phyloP scores from a whole-genome alignment of 2,329 filamentous ascomycete species.

The Pseudogymnoascus sp. region DNA sequence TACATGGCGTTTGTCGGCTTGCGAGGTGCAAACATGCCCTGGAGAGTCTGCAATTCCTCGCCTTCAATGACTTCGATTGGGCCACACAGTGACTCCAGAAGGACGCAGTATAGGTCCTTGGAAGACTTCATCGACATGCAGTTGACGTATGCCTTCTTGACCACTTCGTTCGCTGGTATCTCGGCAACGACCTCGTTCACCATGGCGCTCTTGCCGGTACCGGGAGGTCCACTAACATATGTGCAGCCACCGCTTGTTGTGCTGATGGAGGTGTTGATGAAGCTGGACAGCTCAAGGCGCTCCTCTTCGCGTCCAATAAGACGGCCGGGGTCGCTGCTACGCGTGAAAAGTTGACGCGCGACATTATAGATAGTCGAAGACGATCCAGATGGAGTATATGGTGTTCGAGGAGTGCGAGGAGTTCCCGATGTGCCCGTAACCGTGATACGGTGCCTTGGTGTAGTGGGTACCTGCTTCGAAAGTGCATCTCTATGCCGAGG shows the following conservation, averaged over 20 bases:
- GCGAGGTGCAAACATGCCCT: conserved; percentile 60
- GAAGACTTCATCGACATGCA: conserved; percentile 94
- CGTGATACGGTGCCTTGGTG: conserved; percentile 76
- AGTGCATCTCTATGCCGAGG: conserved; percentile 74
- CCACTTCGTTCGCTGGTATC: conserved; percentile 38
- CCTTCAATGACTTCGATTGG: conserved; percentile 52
- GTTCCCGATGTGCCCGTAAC: conserved; percentile 66
- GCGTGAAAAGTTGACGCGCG: conserved; percentile 78
- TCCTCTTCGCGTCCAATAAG: conserved; percentile 35
- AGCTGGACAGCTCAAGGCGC: conserved; percentile 54
- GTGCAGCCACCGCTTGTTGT: conserved; percentile 65
- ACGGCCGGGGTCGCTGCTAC: conserved; percentile 34
- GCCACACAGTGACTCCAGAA: conserved; percentile 61
- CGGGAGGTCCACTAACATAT: conserved; percentile 91
- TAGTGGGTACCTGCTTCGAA: conserved; percentile 58
- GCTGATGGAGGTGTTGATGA: conserved; percentile 56
- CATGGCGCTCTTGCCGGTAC: conserved; percentile 94
- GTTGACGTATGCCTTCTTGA: conserved; percentile 77
- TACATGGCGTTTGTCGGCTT: conserved; percentile 49
- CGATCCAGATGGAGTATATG: conserved; percentile 55
- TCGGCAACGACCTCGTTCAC: conserved; percentile 68
- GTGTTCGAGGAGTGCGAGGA: conserved; percentile 69
- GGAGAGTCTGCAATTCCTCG: conserved; percentile 59
- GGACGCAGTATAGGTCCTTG: conserved; percentile 71
- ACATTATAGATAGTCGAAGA: conserved; percentile 74